Percentiles rank a stretch among this genome's conserved stretches.
Conservation (phyloP, 306 rosid genomes). For the Comarum palustre region DNA sequence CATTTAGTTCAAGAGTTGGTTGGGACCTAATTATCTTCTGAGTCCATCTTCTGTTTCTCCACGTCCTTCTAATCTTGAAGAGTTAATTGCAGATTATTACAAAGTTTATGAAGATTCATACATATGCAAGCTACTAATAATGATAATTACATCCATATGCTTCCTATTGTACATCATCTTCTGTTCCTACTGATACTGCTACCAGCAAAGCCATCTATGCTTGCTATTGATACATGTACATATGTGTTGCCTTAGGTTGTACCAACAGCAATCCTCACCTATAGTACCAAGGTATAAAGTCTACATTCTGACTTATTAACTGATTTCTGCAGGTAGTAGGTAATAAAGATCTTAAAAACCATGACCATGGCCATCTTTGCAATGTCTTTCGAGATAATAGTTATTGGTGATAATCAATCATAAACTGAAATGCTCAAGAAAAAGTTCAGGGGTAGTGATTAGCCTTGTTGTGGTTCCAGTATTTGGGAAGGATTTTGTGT, state of each 20-base stretch:
- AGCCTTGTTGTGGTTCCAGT: neutral
- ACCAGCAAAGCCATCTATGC: neutral
- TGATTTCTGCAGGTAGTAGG: neutral
- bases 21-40: neutral
- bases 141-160: neutral
- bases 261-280: neutral
- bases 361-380: neutral
- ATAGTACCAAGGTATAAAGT: neutral
- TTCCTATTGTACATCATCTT: too few relatives aligned
- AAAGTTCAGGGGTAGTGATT: neutral
- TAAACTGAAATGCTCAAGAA: neutral
- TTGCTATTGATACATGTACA: neutral
- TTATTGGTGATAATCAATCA: neutral
- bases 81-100: neutral
- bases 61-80: neutral
- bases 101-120: neutral
- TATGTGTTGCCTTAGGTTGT: neutral
- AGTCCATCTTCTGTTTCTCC: neutral
- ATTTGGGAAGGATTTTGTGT: neutral
- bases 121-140: neutral
- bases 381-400: neutral
- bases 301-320: neutral
- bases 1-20: neutral
- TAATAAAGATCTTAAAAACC: neutral
- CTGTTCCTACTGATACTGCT: neutral